A percentile compares a stretch with the other conserved stretches of the same genome.
phyloP scores from a whole-genome alignment of 2,329 filamentous ascomycete species.

The Pseudogymnoascus sp. region DNA sequence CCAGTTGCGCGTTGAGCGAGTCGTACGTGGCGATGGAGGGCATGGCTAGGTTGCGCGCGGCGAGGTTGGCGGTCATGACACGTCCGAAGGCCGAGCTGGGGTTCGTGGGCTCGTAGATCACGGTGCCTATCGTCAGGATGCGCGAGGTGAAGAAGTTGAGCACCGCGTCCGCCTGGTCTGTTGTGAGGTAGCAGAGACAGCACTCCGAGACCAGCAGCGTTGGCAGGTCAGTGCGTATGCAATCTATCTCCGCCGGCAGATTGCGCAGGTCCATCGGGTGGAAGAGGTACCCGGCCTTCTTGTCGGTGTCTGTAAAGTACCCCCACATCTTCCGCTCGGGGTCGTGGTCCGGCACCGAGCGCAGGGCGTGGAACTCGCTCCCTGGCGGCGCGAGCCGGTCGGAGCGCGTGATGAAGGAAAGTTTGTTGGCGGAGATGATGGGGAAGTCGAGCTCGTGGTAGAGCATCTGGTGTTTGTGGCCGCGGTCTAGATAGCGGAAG shows the following conservation, averaged over 20 bases:
- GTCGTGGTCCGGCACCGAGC: constrained; percentile 13
- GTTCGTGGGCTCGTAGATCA: constrained; percentile 84
- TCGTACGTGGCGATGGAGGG: constrained; percentile 72
- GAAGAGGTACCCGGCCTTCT: constrained; percentile 34
- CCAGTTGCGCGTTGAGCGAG: constrained; percentile 57
- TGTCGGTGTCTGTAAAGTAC: neutral
- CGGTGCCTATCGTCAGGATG: constrained; percentile 44
- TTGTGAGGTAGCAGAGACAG: constrained; percentile 81
- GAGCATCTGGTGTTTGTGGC: constrained; percentile 36
- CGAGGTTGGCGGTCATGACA: constrained; percentile 88
- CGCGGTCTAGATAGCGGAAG: constrained; percentile 44
- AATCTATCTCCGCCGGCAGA: constrained; percentile 29
- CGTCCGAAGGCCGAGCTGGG: constrained; percentile 79
- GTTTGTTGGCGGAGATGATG: constrained; percentile 54
- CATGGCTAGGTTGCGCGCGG: constrained; percentile 70
- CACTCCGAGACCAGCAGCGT: constrained; percentile 90
- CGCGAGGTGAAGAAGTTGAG: constrained; percentile 54
- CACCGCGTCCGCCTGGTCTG: constrained; percentile 53
- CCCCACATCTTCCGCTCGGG: neutral
- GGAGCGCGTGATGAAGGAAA: constrained; percentile 12
- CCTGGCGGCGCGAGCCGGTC: constrained; percentile 14
- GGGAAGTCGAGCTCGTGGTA: constrained; percentile 95
- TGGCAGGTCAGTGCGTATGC: constrained; percentile 51
- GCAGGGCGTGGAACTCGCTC: constrained; percentile 21
- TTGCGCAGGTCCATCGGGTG: constrained; percentile 34